Evolutionary conservation across 2,329 filamentous ascomycete species (phyloP).

Genomic region (Endothia cerciana): DNA sequence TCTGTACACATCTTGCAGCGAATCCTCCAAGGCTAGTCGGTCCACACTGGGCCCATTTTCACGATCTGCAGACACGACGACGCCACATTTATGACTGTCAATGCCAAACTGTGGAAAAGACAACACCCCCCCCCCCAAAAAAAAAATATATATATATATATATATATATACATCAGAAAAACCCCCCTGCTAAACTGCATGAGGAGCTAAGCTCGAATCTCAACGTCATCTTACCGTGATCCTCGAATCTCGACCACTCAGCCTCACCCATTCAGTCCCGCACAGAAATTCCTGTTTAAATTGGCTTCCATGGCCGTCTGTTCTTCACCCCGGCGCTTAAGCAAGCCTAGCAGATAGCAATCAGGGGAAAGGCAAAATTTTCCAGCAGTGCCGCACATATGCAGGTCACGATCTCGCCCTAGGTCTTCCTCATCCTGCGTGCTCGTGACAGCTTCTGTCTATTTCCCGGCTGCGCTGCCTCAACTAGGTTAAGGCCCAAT

Average conservation of each 20-base stretch:
- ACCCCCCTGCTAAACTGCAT: background rate
- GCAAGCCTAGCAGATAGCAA: too few species aligned
- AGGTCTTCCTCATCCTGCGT: background rate
- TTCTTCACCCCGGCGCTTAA: background rate
- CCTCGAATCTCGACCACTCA: conserved; percentile 7
- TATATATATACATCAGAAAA: too few species aligned
- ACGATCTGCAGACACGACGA: background rate
- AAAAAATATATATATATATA: background rate
- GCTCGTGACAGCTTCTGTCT: background rate
- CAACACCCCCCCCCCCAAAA: background rate
- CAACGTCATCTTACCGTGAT: conserved; percentile 4
- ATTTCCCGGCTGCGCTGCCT: background rate
- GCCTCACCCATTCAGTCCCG: background rate
- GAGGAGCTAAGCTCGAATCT: background rate
- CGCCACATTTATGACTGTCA: background rate
- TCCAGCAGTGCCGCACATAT: background rate
- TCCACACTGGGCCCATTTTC: background rate
- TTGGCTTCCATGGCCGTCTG: background rate
- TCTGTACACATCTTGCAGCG: conserved; percentile 13
- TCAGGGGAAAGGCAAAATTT: too few species aligned
- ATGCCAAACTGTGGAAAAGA: background rate
- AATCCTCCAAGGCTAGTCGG: conserved; percentile 19
- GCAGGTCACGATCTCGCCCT: background rate
- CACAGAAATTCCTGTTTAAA: background rate
- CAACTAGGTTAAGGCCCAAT: too few species aligned